Base-by-base conservation (phyloP, 371 early-diverging fungal species). In the Mucor circinelloides region DNA sequence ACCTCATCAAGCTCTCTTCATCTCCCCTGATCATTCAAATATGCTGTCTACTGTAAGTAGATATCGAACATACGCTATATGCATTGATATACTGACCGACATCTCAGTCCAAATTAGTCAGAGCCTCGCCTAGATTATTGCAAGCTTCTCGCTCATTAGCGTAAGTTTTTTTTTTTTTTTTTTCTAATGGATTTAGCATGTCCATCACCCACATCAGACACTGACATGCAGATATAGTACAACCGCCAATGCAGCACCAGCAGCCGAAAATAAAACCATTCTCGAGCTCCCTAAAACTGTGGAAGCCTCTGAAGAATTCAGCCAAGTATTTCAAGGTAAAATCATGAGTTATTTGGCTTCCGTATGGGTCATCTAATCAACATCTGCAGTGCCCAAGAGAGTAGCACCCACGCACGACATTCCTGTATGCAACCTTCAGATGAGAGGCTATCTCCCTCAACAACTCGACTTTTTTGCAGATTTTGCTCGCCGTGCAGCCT, bases 401-500 rank as follows among this genome's bases (percentile, higher is more conserved):
- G 57, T 79, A 59, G 32, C 82, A 48, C 74, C 88, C n/a, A 89
- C 90, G 2, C 86, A 89, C 73, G 75, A 84, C 68, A 81, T 88
- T 71, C 89, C 91, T 8, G 89, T 88, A 34, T 90, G 90, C 71
- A 92, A 91, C 67, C 73, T 93, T 38, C 90, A 90, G 64, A 78
- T 95, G 62, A 82, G 87, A 38, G 86, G 89, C 4, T 92, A 88
- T 75, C 79, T 91, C 63, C 90, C 93, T 42, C 89, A 92, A 64
- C 91, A 93, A 59, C 82, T 96, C 56, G 95, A 97, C 69, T 95
- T 96, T 75, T 92, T 90, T 74, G 76, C 90, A 27, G 91, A 94
- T 68, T 97, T 95, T 70, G 89, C 91, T 17, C 90, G 91, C 55
- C 89, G 93, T 63, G 88, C 95, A 1, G 97, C 97, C 6, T 87